These are phyloP conservation scores for Calonectria montana DNA, from an alignment of 2,329 filamentous ascomycete species.

Conservation along the genomic window DNA sequence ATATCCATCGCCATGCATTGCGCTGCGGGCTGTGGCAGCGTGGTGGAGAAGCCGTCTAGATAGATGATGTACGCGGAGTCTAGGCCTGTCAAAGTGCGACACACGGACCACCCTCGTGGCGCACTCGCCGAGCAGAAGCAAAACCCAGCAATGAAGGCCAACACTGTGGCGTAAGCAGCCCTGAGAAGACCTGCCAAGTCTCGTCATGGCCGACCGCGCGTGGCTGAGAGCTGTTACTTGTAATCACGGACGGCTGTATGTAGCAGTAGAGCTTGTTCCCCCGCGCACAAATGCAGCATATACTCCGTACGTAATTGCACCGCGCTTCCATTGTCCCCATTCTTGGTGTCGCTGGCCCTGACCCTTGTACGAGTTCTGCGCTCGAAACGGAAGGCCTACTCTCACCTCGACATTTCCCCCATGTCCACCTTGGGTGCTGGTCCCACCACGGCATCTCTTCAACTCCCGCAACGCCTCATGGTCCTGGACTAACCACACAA, in stretches of 20 bases:
- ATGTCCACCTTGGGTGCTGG: slow-evolving; percentile 3
- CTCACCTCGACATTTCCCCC: slow-evolving; percentile 11
- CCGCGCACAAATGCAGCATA: not conserved
- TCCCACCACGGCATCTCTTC: slow-evolving; percentile 11
- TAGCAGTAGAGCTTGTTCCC: not conserved
- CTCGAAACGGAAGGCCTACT: slow-evolving; percentile 4
- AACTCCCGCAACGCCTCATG: slow-evolving; percentile 12
- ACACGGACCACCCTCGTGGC: not conserved
- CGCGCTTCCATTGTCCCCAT: not conserved
- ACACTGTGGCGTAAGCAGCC: slow-evolving; percentile 1
- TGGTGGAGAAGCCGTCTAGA: not conserved
- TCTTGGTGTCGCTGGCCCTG: not conserved
- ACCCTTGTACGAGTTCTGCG: not conserved
- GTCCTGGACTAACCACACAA: not conserved
- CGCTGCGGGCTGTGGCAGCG: not conserved
- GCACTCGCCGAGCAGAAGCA: slow-evolving; percentile 6
- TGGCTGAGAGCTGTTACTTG: not conserved
- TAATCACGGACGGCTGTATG: not conserved
- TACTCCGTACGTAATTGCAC: not conserved
- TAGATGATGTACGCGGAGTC: not conserved
- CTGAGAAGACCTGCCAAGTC: not conserved
- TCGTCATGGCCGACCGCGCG: not conserved
- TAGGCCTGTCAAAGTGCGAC: not conserved
- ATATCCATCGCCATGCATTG: not conserved
- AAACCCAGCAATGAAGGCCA: not conserved